These are phyloP conservation scores for Paecilomyces fulvus DNA, from an alignment of 2,329 filamentous ascomycete species.

Conservation along the genomic window DNA sequence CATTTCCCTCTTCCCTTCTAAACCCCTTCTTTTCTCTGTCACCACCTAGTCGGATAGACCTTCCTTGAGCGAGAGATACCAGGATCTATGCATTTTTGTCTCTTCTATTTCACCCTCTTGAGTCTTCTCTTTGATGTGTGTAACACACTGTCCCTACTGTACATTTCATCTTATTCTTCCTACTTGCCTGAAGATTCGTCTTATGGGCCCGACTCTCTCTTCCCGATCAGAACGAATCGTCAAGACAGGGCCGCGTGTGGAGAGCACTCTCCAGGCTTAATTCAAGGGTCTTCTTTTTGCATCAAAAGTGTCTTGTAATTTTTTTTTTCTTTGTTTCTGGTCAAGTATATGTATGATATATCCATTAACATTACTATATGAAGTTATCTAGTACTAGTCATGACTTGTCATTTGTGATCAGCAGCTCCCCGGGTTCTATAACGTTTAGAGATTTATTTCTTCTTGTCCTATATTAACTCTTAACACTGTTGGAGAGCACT, in stretches of 20 bases:
- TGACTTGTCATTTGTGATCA: neutral
- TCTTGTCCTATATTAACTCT: too few relatives aligned
- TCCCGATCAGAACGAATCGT: neutral
- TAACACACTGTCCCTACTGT: conserved; percentile 4
- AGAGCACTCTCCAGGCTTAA: neutral
- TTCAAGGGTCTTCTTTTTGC: neutral
- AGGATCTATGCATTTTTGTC: conserved; percentile 27
- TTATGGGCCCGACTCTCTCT: neutral
- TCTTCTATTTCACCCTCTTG: conserved; percentile 5
- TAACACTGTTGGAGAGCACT: too few relatives aligned
- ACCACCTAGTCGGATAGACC: conserved; percentile 23
- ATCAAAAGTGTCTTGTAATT: neutral
- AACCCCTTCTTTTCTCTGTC: conserved; percentile 19
- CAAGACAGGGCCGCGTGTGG: neutral
- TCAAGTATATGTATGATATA: neutral
- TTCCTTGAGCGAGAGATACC: conserved; percentile 34
- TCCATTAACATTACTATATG: neutral
- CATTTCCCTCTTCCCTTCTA: conserved; percentile 17
- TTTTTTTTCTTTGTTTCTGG: neutral
- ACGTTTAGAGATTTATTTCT: too few relatives aligned
- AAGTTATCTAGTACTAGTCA: neutral
- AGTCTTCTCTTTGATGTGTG: neutral
- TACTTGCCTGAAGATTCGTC: neutral
- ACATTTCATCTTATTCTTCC: neutral
- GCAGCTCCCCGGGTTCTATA: too few relatives aligned